phyloP scores from a whole-genome alignment of 306 rosid species.

The Prunus dulcis region DNA sequence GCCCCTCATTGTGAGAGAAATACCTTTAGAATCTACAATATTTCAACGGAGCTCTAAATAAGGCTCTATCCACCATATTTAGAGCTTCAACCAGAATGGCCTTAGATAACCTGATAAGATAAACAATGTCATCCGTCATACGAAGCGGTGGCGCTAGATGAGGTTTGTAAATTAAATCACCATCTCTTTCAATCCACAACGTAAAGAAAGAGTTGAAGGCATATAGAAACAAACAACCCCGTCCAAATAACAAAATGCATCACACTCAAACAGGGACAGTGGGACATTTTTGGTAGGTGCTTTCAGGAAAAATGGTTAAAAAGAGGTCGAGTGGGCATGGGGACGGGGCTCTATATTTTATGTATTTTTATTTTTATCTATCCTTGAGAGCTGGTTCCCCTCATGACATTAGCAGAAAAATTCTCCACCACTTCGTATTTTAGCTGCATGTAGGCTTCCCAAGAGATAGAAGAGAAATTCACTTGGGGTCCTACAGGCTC shows the following conservation, averaged over 20 bases:
- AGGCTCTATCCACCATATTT: no score
- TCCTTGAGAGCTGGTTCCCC: conserved; percentile 17
- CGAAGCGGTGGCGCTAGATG: no score
- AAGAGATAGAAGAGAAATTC: no score
- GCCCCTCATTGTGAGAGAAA: no score
- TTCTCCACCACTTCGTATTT: conserved; percentile 8
- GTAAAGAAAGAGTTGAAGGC: not conserved
- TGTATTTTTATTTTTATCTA: conserved; percentile 9
- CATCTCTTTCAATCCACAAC: not conserved
- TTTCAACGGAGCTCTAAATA: no score
- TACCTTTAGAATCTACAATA: no score
- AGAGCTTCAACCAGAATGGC: no score
- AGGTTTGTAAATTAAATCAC: no score
- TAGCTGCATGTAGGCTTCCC: no score
- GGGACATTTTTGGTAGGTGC: not conserved
- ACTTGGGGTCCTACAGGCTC: no score
- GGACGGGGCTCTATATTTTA: not conserved
- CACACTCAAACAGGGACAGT: not conserved
- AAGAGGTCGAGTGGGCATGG: conserved; percentile 4
- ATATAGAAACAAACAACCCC: not conserved
- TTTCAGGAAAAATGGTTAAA: not conserved
- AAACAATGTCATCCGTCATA: no score
- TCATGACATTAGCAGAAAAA: conserved; percentile 18
- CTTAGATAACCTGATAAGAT: no score
- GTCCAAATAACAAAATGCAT: not conserved